Base-by-base conservation (phyloP, 495 filamentous ascomycete species). In the Xylaria palmicola region DNA sequence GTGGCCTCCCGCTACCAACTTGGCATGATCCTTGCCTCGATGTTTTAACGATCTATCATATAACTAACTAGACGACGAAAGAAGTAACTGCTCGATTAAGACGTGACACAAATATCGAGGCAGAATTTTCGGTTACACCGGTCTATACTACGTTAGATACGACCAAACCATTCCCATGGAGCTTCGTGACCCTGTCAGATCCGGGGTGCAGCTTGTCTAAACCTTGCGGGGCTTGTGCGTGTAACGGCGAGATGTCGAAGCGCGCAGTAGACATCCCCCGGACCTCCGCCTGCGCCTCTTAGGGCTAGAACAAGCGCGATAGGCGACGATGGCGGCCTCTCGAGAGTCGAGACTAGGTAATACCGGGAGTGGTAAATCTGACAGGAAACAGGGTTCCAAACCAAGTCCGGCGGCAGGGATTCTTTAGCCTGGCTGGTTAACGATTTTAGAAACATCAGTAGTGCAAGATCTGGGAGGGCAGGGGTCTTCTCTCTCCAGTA, bases 291-390 rank as follows among this genome's bases (percentile, higher is more conserved):
- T 15, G 8, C 37, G 24, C 19, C 22, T 27, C 27, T 40, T 40
- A 2, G 36, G 53, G 53, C 53, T 37, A 24, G 44, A 26, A 20
- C 39, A 56, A 44, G 53, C 53, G 53, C 53, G 51, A 56, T 56
- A 56, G 53, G 39, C 53, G 53, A 41, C 24, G 36, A 55, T 41
- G 34, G 53, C 53, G 53, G 53, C 53, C 53, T 56, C 53, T 20
- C 5, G 39, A 39, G 51, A 55, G 24, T 4, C 37, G 10, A 40
- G 43, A 24, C 6, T 45, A 20, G 22, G 53, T 56, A 44, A 26
- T 17, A 17, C 6, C 7, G 37, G n/a, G 7, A 22, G 27, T 56
- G 34, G 29, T 10, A 13, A 51, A 51, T 32, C 48, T 51, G 5
- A 34, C 29, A 17, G n/a, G 1, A 22, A 36, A 22, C 48, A 27